phyloP scores from a whole-genome alignment of 495 filamentous ascomycete species.

The Mycothermus thermophilus region DNA sequence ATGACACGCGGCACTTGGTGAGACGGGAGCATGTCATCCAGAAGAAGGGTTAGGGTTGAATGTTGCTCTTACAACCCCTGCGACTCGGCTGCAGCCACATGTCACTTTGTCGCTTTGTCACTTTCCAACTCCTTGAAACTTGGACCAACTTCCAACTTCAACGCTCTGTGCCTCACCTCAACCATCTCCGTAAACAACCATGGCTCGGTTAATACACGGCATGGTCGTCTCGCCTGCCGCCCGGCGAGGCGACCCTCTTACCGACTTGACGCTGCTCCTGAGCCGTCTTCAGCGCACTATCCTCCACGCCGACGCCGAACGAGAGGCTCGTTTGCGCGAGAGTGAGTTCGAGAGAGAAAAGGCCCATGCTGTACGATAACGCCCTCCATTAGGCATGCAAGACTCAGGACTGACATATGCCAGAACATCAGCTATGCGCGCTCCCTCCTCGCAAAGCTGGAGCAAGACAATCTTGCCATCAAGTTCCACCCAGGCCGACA shows the following conservation, averaged over 20 bases:
- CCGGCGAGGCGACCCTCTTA: conserved; percentile 14
- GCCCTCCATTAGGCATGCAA: neutral
- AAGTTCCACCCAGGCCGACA: conserved; percentile 53
- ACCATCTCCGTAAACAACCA: too few relatives aligned
- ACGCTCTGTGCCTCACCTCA: too few relatives aligned
- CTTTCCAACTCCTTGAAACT: too few relatives aligned
- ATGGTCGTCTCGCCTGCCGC: conserved; percentile 4
- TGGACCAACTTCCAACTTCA: neutral
- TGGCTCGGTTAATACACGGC: conserved; percentile 20
- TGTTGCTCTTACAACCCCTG: too few relatives aligned
- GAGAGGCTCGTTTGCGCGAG: conserved; percentile 38
- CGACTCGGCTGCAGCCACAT: conserved; percentile 14
- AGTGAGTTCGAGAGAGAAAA: conserved; percentile 60
- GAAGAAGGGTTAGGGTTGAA: conserved; percentile 12
- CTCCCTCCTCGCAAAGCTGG: conserved; percentile 57
- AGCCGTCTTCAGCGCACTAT: conserved; percentile 59
- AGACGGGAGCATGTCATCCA: too few relatives aligned
- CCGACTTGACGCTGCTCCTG: conserved; percentile 61
- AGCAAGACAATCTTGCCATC: conserved; percentile 53
- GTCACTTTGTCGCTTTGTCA: neutral
- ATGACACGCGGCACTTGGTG: too few relatives aligned
- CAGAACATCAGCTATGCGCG: conserved; percentile 75
- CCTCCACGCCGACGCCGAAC: conserved; percentile 48
- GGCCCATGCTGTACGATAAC: conserved; percentile 44
- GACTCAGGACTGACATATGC: neutral